Evolutionary conservation across 129 eudicot species (phyloP).

Genomic region (Flaveria robusta): DNA sequence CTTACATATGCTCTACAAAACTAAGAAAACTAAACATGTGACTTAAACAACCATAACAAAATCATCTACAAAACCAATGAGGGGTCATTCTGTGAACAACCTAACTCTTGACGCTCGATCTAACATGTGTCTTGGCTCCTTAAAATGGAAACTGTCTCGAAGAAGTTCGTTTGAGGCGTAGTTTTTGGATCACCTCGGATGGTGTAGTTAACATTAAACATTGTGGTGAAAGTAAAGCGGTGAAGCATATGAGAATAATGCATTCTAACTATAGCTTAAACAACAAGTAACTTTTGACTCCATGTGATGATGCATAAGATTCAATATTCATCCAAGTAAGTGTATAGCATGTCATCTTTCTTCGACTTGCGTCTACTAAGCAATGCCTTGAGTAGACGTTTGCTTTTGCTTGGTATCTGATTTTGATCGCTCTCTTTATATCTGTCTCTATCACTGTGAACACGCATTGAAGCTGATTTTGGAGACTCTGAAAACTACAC

Average conservation of each 20-base stretch:
- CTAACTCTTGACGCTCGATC: neutral
- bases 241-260: slow-evolving; percentile 19
- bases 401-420: slow-evolving; percentile 85
- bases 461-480: slow-evolving; percentile 86
- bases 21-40: slow-evolving; percentile 10
- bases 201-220: neutral
- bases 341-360: slow-evolving; percentile 80
- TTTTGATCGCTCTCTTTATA: slow-evolving; percentile 51
- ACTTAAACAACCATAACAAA: slow-evolving; percentile 8
- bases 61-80: slow-evolving; percentile 6
- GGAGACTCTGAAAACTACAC: slow-evolving; percentile 56
- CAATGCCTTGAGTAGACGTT: slow-evolving; percentile 89
- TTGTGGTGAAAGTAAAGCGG: neutral
- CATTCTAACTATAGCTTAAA: no score
- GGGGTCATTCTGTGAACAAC: neutral
- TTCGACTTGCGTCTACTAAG: slow-evolving; percentile 83
- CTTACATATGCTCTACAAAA: neutral
- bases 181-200: neutral
- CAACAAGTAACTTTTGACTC: neutral
- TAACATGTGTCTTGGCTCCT: neutral
- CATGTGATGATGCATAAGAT: slow-evolving; percentile 7
- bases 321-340: slow-evolving; percentile 90
- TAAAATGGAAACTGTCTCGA: neutral
- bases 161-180: neutral
- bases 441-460: slow-evolving; percentile 52